Conservation (phyloP, 139 green algal genomes). For the Axilococcus clingmanii region DNA sequence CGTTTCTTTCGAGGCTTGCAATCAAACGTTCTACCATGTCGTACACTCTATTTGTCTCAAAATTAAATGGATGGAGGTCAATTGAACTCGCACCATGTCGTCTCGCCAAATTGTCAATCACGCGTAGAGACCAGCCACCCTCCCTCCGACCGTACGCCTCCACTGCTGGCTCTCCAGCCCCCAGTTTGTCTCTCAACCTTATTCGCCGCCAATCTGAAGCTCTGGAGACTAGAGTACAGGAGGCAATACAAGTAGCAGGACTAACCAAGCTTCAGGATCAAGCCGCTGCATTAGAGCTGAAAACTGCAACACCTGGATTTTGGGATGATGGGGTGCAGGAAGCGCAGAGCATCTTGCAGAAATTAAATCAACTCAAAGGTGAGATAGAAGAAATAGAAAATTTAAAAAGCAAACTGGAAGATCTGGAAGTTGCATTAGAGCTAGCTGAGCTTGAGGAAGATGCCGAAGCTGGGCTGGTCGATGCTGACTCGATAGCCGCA, state of each 20-base stretch:
- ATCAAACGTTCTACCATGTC: no score
- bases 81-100: no score
- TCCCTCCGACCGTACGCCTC: no score
- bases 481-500: conserved; percentile 10
- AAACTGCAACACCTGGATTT: conserved; percentile 25
- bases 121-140: no score
- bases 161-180: not conserved
- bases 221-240: not conserved
- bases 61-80: no score
- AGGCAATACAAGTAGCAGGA: conserved; percentile 22
- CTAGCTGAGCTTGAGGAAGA: conserved; percentile 36
- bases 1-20: no score
- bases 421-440: conserved; percentile 40
- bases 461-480: conserved; percentile 11
- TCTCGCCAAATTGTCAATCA: no score
- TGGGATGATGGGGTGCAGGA: conserved; percentile 51
- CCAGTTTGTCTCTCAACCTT: not conserved
- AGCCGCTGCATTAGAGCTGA: conserved; percentile 38
- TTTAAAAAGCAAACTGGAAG: conserved; percentile 27
- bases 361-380: conserved; percentile 13
- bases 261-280: conserved; percentile 14
- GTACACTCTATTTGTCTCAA: no score
- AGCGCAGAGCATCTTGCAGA: conserved; percentile 43
- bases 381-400: conserved; percentile 14
- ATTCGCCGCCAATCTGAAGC: not conserved